phyloP scores from a whole-genome alignment of 169 alveolate species.

The Neospora caninum region DNA sequence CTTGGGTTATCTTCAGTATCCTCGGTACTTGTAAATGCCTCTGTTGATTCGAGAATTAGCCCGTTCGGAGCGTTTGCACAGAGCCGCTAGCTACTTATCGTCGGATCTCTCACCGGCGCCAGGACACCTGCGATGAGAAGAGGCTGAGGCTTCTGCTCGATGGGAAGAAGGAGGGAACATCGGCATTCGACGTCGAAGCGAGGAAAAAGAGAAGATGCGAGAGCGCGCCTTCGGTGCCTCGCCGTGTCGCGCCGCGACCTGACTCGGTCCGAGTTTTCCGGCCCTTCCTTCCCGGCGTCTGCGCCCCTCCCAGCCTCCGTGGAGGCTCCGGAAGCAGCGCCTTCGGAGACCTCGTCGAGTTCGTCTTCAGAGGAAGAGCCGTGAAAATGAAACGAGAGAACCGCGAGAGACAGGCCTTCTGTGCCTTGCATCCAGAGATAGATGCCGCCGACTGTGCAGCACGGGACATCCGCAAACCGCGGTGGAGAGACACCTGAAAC shows the following conservation, averaged over 20 bases:
- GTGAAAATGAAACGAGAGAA: slow-evolving; percentile 1
- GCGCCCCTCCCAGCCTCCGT: background rate
- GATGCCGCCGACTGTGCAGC: background rate
- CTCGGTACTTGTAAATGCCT: too few species aligned
- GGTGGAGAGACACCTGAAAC: background rate
- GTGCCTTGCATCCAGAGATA: background rate
- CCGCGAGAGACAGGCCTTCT: background rate
- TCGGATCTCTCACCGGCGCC: slow-evolving; percentile 51
- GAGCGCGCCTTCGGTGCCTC: background rate
- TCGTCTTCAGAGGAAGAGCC: background rate
- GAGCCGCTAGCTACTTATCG: too few species aligned
- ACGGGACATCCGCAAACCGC: background rate
- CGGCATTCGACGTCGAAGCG: slow-evolving; percentile 37
- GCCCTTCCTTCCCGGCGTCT: background rate
- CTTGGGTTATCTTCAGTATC: too few species aligned
- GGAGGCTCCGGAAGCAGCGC: background rate
- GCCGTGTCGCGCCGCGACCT: too few species aligned
- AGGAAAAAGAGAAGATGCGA: background rate
- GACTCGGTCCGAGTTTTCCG: background rate
- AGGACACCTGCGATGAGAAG: slow-evolving; percentile 47
- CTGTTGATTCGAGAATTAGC: too few species aligned
- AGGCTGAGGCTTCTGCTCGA: slow-evolving; percentile 64
- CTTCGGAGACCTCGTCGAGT: background rate
- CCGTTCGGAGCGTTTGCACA: too few species aligned
- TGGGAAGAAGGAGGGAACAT: slow-evolving; percentile 50